Evolutionary conservation across 1,284 basidiomycete genomes (phyloP).

Genomic region (Moniliophthora roreri): DNA sequence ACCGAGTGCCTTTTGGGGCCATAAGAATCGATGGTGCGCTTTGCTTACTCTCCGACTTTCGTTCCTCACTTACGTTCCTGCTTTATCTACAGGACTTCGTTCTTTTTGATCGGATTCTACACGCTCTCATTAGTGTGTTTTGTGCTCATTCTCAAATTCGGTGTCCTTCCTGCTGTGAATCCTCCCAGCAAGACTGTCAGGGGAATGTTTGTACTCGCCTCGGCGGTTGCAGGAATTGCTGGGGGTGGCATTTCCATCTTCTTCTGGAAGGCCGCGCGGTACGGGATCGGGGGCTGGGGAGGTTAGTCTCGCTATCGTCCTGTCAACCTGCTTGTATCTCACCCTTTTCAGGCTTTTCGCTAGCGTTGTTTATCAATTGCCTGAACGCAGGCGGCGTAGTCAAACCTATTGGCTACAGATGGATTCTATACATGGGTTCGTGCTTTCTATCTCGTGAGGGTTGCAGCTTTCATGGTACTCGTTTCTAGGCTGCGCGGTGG

Average conservation of each 20-base stretch:
- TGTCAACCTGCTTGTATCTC: slow-evolving; percentile 1
- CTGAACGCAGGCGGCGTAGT: slow-evolving; percentile 84
- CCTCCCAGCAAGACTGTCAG: slow-evolving; percentile 77
- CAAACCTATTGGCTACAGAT: slow-evolving; percentile 71
- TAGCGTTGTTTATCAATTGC: slow-evolving; percentile 87
- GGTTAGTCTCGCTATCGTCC: slow-evolving; percentile 28
- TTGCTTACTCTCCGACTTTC: slow-evolving; percentile 17
- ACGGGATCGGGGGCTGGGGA: slow-evolving; percentile 86
- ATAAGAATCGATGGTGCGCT: slow-evolving; percentile 86
- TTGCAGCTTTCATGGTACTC: slow-evolving; percentile 21
- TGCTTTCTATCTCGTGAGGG: slow-evolving; percentile 13
- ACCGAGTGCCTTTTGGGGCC: slow-evolving; percentile 87
- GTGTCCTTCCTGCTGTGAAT: slow-evolving; percentile 78
- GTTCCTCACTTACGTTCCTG: slow-evolving; percentile 16
- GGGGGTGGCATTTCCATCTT: slow-evolving; percentile 87
- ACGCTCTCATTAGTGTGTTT: slow-evolving; percentile 83
- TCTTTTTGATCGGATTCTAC: slow-evolving; percentile 92
- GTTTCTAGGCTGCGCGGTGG: slow-evolving; percentile 49
- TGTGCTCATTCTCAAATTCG: slow-evolving; percentile 89
- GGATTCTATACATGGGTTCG: slow-evolving; percentile 85
- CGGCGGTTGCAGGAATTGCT: slow-evolving; percentile 75
- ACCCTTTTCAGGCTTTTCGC: slow-evolving; percentile 54
- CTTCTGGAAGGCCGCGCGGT: slow-evolving; percentile 86
- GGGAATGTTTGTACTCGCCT: slow-evolving; percentile 89
- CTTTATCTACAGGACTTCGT: slow-evolving; percentile 69